These are phyloP conservation scores for Sphagnurus paluster DNA, from an alignment of 1,284 basidiomycete species.

Conservation along the genomic window DNA sequence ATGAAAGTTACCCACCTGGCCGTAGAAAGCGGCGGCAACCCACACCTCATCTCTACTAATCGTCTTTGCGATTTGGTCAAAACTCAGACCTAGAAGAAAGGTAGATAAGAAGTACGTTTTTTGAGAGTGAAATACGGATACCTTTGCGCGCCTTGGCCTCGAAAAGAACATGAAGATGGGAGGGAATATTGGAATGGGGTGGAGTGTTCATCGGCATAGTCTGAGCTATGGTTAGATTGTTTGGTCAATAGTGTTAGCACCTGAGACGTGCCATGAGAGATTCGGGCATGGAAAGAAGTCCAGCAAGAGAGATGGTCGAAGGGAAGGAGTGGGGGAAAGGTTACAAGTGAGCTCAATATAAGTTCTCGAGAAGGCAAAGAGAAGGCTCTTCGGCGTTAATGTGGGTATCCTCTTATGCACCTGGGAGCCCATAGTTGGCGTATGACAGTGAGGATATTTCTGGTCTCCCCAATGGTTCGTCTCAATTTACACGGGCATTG, in stretches of 20 bases:
- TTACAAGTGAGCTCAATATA: too few relatives aligned
- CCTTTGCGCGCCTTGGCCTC: slow-evolving; percentile 73
- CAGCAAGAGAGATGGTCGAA: too few relatives aligned
- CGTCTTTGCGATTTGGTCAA: slow-evolving; percentile 68
- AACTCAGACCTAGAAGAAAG: slow-evolving; percentile 57
- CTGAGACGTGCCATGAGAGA: slow-evolving; percentile 32
- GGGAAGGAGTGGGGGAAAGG: too few relatives aligned
- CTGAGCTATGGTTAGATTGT: slow-evolving; percentile 18
- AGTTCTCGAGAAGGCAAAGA: too few relatives aligned
- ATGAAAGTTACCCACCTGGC: slow-evolving; percentile 52
- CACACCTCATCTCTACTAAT: slow-evolving; percentile 84
- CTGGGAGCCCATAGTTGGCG: too few relatives aligned
- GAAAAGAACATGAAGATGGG: slow-evolving; percentile 53
- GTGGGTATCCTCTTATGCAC: too few relatives aligned
- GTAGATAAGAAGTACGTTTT: not conserved
- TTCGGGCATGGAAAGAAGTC: too few relatives aligned
- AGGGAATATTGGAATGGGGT: slow-evolving; percentile 55
- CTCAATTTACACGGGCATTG: not conserved
- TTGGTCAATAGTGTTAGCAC: not conserved
- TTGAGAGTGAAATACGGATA: slow-evolving; percentile 18
- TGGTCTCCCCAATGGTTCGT: too few relatives aligned
- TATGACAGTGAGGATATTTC: too few relatives aligned
- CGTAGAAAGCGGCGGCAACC: slow-evolving; percentile 88
- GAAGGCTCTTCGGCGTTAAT: too few relatives aligned
- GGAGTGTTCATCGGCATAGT: slow-evolving; percentile 44